Evolutionary conservation across 2,329 filamentous ascomycete genomes (phyloP).

Genomic region (Botryosphaeria dothidea): DNA sequence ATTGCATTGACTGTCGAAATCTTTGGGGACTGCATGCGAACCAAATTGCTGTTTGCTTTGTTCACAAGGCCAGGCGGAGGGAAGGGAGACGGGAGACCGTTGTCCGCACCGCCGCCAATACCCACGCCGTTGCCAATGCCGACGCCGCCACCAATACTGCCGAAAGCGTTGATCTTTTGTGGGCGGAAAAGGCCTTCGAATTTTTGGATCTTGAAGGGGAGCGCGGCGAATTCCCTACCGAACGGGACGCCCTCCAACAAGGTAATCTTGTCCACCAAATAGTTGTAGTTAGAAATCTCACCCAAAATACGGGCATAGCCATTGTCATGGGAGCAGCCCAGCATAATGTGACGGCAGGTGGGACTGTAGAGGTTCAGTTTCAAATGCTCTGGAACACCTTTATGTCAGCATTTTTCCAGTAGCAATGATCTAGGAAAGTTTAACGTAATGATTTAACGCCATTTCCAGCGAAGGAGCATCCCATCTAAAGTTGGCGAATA

Average conservation of each 20-base stretch:
- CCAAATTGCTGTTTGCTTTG: not conserved
- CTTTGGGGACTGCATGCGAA: conserved; percentile 2
- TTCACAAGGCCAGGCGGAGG: conserved; percentile 8
- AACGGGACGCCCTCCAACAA: conserved; percentile 60
- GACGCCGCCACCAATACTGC: not conserved
- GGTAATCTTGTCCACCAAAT: conserved; percentile 51
- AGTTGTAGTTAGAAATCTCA: conserved; percentile 47
- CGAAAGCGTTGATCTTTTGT: conserved; percentile 46
- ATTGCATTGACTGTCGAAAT: not conserved
- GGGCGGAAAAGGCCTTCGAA: conserved; percentile 57
- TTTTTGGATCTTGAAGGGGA: conserved; percentile 54
- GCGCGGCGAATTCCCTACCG: conserved; percentile 51
- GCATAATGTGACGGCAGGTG: conserved; percentile 61
- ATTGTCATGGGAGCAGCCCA: conserved; percentile 60
- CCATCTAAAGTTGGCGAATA: not conserved
- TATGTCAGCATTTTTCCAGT: conserved; percentile 14
- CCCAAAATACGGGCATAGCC: conserved; percentile 56
- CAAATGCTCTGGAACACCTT: conserved; percentile 51
- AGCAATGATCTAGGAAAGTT: not conserved
- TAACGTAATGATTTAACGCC: too few relatives aligned
- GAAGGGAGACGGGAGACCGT: not conserved
- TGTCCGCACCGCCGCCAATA: not conserved
- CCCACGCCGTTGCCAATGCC: too few relatives aligned
- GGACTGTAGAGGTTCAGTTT: conserved; percentile 57
- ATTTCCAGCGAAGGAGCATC: too few relatives aligned